Conservation (phyloP, 1,139 yeast species). For the Sugiyamaella grinbergsii region DNA sequence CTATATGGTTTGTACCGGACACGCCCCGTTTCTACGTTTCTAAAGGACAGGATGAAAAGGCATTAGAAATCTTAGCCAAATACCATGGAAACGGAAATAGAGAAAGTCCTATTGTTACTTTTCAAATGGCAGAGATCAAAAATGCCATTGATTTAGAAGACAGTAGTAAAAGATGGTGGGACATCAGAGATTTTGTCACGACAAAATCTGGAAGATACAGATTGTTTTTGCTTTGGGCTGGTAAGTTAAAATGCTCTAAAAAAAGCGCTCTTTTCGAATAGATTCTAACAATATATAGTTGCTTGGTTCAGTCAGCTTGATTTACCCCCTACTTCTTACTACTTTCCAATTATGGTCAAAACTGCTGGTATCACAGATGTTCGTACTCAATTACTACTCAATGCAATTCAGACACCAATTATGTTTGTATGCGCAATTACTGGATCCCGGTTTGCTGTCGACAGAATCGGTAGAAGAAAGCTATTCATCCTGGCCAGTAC, state of each 20-base stretch:
- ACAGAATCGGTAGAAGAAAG: constrained; percentile 26
- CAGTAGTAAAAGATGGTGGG: constrained; percentile 25
- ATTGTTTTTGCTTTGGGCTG: constrained; percentile 13
- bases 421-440: constrained; percentile 19
- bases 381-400: constrained; percentile 20
- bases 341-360: constrained; percentile 24
- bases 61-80: constrained; percentile 62
- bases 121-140: constrained; percentile 23
- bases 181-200: constrained; percentile 20
- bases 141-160: constrained; percentile 20
- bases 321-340: constrained; percentile 24
- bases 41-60: constrained; percentile 63
- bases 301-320: constrained; percentile 21
- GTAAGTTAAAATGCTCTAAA: too few species aligned
- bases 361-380: constrained; percentile 22
- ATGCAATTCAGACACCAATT: constrained; percentile 22
- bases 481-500: constrained; percentile 23
- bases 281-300: constrained; percentile 3
- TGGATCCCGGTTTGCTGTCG: constrained; percentile 22
- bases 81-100: constrained; percentile 25
- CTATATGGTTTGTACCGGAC: constrained; percentile 78
- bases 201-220: constrained; percentile 20
- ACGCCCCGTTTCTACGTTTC: constrained; percentile 88
- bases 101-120: constrained; percentile 20
- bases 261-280: too few species aligned